Base-by-base conservation (phyloP, 78 protist genomes). In the Fonticula alba region DNA sequence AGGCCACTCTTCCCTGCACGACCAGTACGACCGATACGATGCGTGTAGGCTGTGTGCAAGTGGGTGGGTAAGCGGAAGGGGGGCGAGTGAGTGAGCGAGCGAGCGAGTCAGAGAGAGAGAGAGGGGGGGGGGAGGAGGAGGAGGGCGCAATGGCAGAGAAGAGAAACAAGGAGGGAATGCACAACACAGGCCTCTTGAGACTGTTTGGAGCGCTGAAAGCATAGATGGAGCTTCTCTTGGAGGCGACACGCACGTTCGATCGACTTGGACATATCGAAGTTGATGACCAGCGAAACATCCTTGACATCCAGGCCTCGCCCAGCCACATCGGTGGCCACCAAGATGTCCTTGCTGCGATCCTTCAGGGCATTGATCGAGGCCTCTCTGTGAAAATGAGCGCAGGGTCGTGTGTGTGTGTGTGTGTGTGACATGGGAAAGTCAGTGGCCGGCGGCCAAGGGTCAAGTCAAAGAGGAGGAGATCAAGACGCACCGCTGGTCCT, bases 11-110 rank as follows among this genome's bases (percentile, higher is more conserved):
- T 27, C 26, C 97, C 97, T 11, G 95, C 97, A 43, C 97, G 76
- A n/a, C 92, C 97, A 24, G 97, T 92, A 17, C 97, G 79, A 26
- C 97, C 95, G 40, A 82, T 78, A 27, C 95, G 80, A 55, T 89
- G 95, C 3, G 84, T 78, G 52, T 89, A 86, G 59, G 77, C 82
- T 37, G n/a, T n/a, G n/a, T n/a, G n/a, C n/a, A n/a, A n/a, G n/a
- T n/a, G n/a, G n/a, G n/a, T n/a, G n/a, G n/a, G n/a, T n/a, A n/a
- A n/a, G n/a, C n/a, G n/a, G n/a, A n/a, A n/a, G n/a, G n/a, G n/a
- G n/a, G n/a, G 54, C 69, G 1, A 69, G n/a, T n/a, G n/a, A n/a
- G n/a, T n/a, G n/a, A n/a, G n/a, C n/a, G n/a, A n/a, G n/a, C n/a
- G n/a, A n/a, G n/a, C n/a, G n/a, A n/a, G n/a, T n/a, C n/a, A n/a